Conservation (phyloP, 108 stramenopile genomes). For the Skeletonema menzelii region DNA sequence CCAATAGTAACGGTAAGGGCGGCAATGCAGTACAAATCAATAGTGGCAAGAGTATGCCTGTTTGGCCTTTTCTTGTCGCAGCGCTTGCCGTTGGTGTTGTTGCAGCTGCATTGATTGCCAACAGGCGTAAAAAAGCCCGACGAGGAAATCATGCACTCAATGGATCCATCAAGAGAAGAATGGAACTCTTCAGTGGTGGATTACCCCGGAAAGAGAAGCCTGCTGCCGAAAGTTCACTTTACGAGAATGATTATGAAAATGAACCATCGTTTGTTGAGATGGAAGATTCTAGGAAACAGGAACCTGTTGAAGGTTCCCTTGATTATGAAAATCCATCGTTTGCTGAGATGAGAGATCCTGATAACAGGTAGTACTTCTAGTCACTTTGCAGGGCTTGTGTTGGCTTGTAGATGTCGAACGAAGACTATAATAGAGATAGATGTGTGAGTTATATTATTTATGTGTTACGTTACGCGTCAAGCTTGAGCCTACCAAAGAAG, state of each 20-base stretch:
- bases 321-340: background rate
- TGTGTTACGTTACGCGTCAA: too few species aligned
- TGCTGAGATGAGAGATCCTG: background rate
- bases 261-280: background rate
- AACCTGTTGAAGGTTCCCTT: background rate
- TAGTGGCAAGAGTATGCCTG: background rate
- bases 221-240: background rate
- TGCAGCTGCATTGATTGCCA: conserved; percentile 15
- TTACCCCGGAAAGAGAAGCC: background rate
- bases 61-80: conserved; percentile 17
- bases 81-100: conserved; percentile 9
- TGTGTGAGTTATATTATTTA: too few species aligned
- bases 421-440: too few species aligned
- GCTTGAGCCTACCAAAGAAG: too few species aligned
- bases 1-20: background rate
- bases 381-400: too few species aligned
- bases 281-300: too few species aligned
- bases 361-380: too few species aligned
- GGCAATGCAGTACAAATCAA: background rate
- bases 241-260: background rate
- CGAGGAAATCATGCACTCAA: background rate
- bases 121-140: background rate
- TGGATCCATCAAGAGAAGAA: background rate
- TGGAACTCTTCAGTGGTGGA: background rate
- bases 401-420: too few species aligned